Conservation (phyloP, 768 basidiomycete species). For the Psilocybe subaeruginosa region DNA sequence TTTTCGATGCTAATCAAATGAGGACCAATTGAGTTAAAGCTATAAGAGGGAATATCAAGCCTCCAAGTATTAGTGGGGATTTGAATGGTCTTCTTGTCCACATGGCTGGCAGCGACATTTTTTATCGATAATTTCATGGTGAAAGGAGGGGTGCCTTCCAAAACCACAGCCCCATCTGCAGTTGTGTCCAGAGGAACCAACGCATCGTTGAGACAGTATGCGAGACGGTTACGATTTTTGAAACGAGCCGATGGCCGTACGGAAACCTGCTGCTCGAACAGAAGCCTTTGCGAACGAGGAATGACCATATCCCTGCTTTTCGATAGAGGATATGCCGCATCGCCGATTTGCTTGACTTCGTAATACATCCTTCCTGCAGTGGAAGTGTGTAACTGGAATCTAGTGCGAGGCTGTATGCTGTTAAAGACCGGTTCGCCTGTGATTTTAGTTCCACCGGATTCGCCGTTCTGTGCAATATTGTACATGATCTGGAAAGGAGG, state of each 20-base stretch:
- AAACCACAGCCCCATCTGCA: constrained; percentile 61
- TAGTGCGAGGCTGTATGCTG: constrained; percentile 79
- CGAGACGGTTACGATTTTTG: constrained; percentile 62
- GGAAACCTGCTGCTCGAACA: constrained; percentile 87
- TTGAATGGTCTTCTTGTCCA: constrained; percentile 59
- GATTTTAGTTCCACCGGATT: constrained; percentile 68
- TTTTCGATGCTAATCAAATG: constrained; percentile 81
- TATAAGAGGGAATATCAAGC: constrained; percentile 67
- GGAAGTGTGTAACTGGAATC: constrained; percentile 81
- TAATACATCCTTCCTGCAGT: constrained; percentile 84
- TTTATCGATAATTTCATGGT: constrained; percentile 72
- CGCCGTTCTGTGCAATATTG: constrained; percentile 74
- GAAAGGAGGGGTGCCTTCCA: constrained; percentile 91
- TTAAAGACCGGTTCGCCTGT: constrained; percentile 81
- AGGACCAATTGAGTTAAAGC: constrained; percentile 78
- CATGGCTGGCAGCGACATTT: constrained; percentile 72
- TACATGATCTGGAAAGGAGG: constrained; percentile 96
- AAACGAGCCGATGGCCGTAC: constrained; percentile 83
- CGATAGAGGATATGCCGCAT: constrained; percentile 80
- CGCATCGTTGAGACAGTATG: constrained; percentile 76
- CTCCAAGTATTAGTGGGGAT: constrained; percentile 63
- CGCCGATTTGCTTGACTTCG: constrained; percentile 88
- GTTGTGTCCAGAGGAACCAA: constrained; percentile 57
- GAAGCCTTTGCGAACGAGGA: constrained; percentile 66
- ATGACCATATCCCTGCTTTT: constrained; percentile 65